Evolutionary conservation across 169 alveolate species (phyloP), one percentile per base, ranked within the genome.

Genomic region (Cryptosporidium viatorum): DNA sequence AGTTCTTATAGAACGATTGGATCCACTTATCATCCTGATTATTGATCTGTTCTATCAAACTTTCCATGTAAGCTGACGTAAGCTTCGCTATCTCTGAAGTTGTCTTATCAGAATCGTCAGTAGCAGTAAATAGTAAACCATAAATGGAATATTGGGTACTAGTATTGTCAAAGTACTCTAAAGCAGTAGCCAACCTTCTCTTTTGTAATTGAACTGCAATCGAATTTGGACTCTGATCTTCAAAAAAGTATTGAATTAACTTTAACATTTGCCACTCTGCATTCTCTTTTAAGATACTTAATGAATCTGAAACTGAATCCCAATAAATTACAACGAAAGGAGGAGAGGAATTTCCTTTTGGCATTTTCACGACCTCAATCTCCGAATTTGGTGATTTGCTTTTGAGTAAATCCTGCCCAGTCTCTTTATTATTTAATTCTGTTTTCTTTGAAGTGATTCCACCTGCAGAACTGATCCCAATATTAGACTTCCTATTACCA

Each of bases 251-350:
- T 59, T 80, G 65, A 60, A 80, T 60, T 26, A 80, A 18, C 41
- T 59, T 62, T 18, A 80, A 39, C 75, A 80, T 80, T 80, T 80
- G 89, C 89, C 89, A 80, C 48, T 80, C 89, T 31, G 89, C 89
- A 48, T 65, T 80, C 16, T 80, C 65, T 18, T 39, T 59, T 8
- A 80, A 18, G 26, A 80, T 62, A 12, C 41, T 48, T 62, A 80
- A 9, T 14, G 89, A 80, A n/a, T 80, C 45, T 3, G 71, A 60
- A 10, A 29, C 21, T 18, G 73, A 21, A 50, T 59, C 80, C 89
- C 89, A 80, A 26, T 80, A 80, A 21, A 80, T 62, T 23, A 80
- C 39, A 14, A 80, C 70, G 12, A 62, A 65, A 16, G 89, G 89
- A 8, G 89, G 89, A 59, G 89, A 80, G 0, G 89, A 80, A 26